A percentile compares a stretch with the other conserved stretches of the same genome.
phyloP scores from a whole-genome alignment of 805 yeast genomes.

The Cyberlindnera japonica region DNA sequence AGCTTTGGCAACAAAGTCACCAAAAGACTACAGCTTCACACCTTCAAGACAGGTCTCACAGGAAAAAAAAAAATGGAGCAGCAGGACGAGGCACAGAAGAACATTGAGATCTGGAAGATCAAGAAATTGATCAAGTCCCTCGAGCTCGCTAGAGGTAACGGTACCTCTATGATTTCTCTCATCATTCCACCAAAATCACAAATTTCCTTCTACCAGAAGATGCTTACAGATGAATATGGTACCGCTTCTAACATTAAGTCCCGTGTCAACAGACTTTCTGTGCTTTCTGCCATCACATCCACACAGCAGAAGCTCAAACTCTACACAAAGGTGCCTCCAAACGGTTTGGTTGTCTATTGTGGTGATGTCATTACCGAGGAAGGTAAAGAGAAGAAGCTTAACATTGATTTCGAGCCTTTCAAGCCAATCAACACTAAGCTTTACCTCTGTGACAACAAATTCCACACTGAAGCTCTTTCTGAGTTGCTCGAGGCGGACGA shows the following conservation, averaged over 20 bases:
- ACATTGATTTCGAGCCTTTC: conserved; percentile 97
- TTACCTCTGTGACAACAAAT: conserved; percentile 95
- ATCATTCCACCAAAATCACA: conserved; percentile 96
- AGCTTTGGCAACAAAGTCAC: not conserved
- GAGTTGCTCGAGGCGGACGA: conserved; percentile 95
- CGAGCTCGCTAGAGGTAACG: conserved; percentile 94
- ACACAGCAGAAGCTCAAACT: conserved; percentile 95
- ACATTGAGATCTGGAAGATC: conserved; percentile 98
- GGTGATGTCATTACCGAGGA: conserved; percentile 97
- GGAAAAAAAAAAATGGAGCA: too few relatives aligned
- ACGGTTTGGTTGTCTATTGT: conserved; percentile 95
- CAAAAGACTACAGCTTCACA: not conserved
- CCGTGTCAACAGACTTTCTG: conserved; percentile 94
- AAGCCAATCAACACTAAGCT: conserved; percentile 97
- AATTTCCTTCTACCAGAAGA: conserved; percentile 79
- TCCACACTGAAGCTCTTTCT: conserved; percentile 94
- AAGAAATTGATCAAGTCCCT: conserved; percentile 87
- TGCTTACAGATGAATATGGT: conserved; percentile 97
- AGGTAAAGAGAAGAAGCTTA: conserved; percentile 95
- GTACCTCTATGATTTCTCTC: conserved; percentile 97
- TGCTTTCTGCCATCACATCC: conserved; percentile 93
- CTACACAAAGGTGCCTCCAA: conserved; percentile 85
- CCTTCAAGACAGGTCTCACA: too few relatives aligned
- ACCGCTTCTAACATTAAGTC: conserved; percentile 98
- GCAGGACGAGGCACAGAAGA: conserved; percentile 81